Base-by-base conservation (phyloP, 2,329 filamentous ascomycete genomes). In the Allantophomopsis lycopodina region DNA sequence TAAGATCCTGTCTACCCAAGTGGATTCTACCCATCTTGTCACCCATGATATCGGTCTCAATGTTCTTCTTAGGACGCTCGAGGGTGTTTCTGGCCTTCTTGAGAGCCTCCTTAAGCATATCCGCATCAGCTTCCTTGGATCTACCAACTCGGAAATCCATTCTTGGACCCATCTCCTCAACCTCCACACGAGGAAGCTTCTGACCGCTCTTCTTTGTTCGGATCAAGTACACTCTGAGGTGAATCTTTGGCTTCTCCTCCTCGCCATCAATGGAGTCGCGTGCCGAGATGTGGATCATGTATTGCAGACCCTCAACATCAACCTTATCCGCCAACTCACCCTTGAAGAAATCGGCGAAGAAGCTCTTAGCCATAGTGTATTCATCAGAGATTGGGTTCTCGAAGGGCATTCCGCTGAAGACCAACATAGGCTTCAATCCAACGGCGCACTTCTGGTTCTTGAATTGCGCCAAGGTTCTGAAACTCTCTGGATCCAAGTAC, bases 21-120 rank as follows among this genome's bases (percentile, higher is more conserved):
- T 98, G 91, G 46, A 98, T 83, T 50, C 87, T 79, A 46, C 89
- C 91, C 47, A 96, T 71, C 79, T 96, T 96, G 63, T 98, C 91
- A 58, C 91, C 91, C 65, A 98, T 86, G 34, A 79, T 63, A 59
- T 96, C 88, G 42, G 83, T 93, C 40, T 78, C 75, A 51, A 98
- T 81, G 61, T 98, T 98, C 81, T 98, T 98, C 81, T 94, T 96
- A 45, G 81, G 80, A 62, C 71, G 69, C 64, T 84, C 80, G 64
- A 84, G 79, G 32, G 60, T 63, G 32, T 75, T 76, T 69, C 81
- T 88, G 38, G 85, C 73, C 66, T 81, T 86, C 73, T 80, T 85
- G 73, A 95, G 72, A 14, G 89, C 87, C 62, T 89, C 83, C 73
- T 94, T 96, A 71, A 82, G 73, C 63, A 84, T 73, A 11, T 72